Evolutionary conservation across 2,329 filamentous ascomycete genomes (phyloP).

Genomic region (Cercospora beticola): DNA sequence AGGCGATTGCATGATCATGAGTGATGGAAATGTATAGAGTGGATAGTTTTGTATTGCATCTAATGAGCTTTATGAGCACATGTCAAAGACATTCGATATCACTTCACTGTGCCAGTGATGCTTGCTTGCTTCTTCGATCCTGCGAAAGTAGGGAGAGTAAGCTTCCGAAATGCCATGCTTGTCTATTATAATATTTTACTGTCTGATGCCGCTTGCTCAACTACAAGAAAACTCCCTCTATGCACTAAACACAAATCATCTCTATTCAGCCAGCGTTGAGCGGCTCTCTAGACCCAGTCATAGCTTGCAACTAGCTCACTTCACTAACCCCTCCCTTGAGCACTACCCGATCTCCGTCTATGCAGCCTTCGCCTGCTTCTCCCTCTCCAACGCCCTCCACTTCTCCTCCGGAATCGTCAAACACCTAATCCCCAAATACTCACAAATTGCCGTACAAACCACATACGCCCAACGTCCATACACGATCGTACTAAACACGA

Average conservation of each 20-base stretch:
- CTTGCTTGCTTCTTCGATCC: not conserved
- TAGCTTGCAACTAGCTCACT: not conserved
- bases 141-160: not conserved
- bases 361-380: conserved; percentile 17
- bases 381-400: conserved; percentile 33
- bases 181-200: no score
- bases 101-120: not conserved
- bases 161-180: no score
- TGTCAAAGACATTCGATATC: not conserved
- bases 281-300: not conserved
- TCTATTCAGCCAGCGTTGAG: conserved; percentile 5
- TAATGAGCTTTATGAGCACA: not conserved
- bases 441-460: conserved; percentile 87
- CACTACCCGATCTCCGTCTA: no score
- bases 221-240: no score
- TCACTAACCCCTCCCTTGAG: no score
- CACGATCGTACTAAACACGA: conserved; percentile 76
- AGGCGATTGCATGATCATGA: not conserved
- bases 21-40: not conserved
- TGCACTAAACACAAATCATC: not conserved
- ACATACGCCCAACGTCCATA: conserved; percentile 93
- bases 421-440: conserved; percentile 90
- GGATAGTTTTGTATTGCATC: not conserved
- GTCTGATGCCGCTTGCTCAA: no score
- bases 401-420: conserved; percentile 67